Conservation (phyloP, 495 filamentous ascomycete genomes). For the Durotheca rogersii region DNA sequence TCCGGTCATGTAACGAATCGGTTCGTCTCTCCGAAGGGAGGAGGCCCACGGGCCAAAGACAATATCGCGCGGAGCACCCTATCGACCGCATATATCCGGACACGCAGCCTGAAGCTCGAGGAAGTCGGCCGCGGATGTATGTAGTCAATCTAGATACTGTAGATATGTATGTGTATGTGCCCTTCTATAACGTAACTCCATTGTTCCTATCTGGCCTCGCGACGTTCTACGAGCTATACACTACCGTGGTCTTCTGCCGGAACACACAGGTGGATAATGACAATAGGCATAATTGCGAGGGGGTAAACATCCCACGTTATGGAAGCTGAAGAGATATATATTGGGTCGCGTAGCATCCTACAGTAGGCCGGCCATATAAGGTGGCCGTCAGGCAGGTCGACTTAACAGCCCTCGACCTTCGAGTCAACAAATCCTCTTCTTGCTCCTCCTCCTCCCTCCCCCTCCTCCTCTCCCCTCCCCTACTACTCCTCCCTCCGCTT, state of each 20-base stretch:
- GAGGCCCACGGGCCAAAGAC: slow-evolving; percentile 15
- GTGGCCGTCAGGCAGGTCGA: slow-evolving; percentile 9
- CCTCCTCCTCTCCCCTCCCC: no score
- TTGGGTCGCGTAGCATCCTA: slow-evolving; percentile 6
- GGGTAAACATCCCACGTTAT: slow-evolving; percentile 7
- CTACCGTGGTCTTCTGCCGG: slow-evolving; percentile 1
- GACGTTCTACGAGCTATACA: slow-evolving; percentile 1
- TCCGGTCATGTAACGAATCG: slow-evolving; percentile 12
- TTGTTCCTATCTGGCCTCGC: slow-evolving; percentile 7
- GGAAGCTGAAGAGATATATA: background rate
- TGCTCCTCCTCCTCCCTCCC: background rate
- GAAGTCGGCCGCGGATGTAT: no score
- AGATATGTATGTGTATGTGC: slow-evolving; percentile 15
- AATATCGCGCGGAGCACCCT: slow-evolving; percentile 27
- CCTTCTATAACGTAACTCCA: slow-evolving; percentile 5
- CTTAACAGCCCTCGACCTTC: slow-evolving; percentile 17
- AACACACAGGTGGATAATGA: slow-evolving; percentile 10
- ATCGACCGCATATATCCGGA: slow-evolving; percentile 23
- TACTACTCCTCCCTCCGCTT: no score
- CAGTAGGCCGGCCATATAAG: slow-evolving; percentile 13
- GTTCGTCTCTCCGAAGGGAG: slow-evolving; percentile 21
- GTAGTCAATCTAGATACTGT: background rate
- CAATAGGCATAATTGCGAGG: slow-evolving; percentile 7
- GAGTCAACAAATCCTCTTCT: slow-evolving; percentile 6
- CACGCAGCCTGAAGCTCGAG: slow-evolving; percentile 20